Evolutionary conservation across 768 basidiomycete species (phyloP), one percentile per base, ranked within the genome.

Genomic region (Kwoniella heveanensis): DNA sequence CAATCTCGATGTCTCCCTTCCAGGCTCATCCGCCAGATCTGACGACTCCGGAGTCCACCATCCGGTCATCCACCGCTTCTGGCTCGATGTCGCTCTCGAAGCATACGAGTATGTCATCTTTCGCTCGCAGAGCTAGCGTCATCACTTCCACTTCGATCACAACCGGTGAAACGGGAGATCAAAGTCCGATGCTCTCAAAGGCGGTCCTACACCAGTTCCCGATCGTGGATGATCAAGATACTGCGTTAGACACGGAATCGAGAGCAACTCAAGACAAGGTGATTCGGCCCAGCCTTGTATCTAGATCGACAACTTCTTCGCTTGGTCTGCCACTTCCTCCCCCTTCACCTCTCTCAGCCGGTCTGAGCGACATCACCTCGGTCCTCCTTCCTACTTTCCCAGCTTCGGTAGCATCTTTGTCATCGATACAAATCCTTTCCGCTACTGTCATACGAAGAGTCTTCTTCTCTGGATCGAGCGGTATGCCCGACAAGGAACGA

Each of bases 341-440:
- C 25, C 15, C 50, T 26, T 51, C 49, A 32, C 58, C 58, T n/a
- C n/a, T 57, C 24, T 51, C 54, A 21, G 25, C 53, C 7, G 25
- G 30, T 8, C 24, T 50, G 5, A n/a, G 27, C 57, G 50, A 65
- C 24, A 62, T 63, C 30, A 37, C 57, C 5, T 58, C 61, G 2
- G 60, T 69, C 25, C 60, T 69, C 5, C 24, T 69, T 1, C 68
- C 68, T 21, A 48, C 68, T 12, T 69, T 69, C 39, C 68, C 68
- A 5, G 59, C 68, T 27, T 26, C 46, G 13, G 2, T 61, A 25
- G 30, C 64, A 0, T 29, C 64, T 4, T 26, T 69, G 21, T 56
- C 61, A 12, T 62, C 64, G 3, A 69, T 61, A 17, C 54, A 60
- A 22, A 69, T 69, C 26, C 54, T 69, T 24, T 65, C 64, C 8